Conservation (phyloP, 495 filamentous ascomycete genomes). For the Neurospora terricola region DNA sequence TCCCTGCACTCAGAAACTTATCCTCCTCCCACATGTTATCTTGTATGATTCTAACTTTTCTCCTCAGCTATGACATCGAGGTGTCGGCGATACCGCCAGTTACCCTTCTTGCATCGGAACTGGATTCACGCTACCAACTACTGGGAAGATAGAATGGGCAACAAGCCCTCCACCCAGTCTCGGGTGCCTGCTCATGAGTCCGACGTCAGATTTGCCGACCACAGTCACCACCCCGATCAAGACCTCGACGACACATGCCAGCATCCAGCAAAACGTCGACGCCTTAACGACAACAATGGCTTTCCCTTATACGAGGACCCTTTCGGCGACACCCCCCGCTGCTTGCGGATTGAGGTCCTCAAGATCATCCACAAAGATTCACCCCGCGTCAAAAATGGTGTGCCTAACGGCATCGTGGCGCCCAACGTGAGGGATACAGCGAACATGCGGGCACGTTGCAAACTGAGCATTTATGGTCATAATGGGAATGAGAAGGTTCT, state of each 20-base stretch:
- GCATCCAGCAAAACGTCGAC: constrained; percentile 31
- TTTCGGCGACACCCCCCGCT: constrained; percentile 17
- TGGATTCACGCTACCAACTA: constrained; percentile 22
- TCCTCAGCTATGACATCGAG: constrained; percentile 15
- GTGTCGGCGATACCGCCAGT: constrained; percentile 11
- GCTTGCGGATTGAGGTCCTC: constrained; percentile 37
- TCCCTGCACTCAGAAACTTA: not conserved
- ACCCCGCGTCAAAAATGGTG: constrained; percentile 25
- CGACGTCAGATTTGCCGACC: constrained; percentile 22
- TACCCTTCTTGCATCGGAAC: constrained; percentile 29
- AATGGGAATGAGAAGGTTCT: constrained; percentile 19
- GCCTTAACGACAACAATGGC: constrained; percentile 24
- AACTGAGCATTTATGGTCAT: constrained; percentile 27
- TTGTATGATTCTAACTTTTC: constrained; percentile 2
- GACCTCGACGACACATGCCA: constrained; percentile 12
- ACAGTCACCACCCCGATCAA: not conserved
- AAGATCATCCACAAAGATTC: constrained; percentile 37
- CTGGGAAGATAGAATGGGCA: constrained; percentile 29
- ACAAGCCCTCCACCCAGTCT: constrained; percentile 26
- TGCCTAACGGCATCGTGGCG: constrained; percentile 28
- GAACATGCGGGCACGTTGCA: constrained; percentile 32
- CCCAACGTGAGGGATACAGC: constrained; percentile 28
- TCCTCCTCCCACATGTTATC: not conserved
- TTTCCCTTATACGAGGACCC: constrained; percentile 22
- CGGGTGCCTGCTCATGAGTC: constrained; percentile 7